A percentile compares a stretch with the other conserved stretches of the same genome.
Evolutionary conservation across 2,329 filamentous ascomycete species (phyloP).

Genomic region (Capronia americana): DNA sequence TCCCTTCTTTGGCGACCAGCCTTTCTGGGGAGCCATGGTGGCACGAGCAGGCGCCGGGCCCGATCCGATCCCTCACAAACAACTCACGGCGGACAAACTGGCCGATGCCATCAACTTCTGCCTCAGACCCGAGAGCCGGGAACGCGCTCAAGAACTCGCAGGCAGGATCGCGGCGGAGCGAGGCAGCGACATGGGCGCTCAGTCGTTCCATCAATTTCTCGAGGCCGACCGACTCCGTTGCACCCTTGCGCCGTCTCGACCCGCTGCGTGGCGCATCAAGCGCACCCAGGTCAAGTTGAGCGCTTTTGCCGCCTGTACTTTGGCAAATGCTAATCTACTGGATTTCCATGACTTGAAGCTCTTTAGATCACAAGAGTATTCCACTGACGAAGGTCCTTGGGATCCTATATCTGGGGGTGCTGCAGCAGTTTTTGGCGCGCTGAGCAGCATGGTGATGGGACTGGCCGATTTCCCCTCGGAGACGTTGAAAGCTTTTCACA

Average conservation of each 20-base stretch:
- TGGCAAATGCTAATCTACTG: slow-evolving; percentile 65
- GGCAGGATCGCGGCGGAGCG: slow-evolving; percentile 65
- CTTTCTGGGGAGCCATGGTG: slow-evolving; percentile 82
- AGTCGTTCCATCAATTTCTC: slow-evolving; percentile 73
- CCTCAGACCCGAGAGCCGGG: slow-evolving; percentile 63
- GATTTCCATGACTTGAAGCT: slow-evolving; percentile 62
- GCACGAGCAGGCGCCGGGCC: slow-evolving; percentile 74
- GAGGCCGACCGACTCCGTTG: slow-evolving; percentile 70
- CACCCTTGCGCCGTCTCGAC: slow-evolving; percentile 67
- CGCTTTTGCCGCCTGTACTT: slow-evolving; percentile 59
- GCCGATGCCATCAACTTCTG: slow-evolving; percentile 68
- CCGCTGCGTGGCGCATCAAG: slow-evolving; percentile 61
- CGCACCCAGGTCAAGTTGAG: slow-evolving; percentile 56
- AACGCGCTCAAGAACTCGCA: slow-evolving; percentile 51
- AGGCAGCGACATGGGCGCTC: slow-evolving; percentile 67
- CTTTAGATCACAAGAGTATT: slow-evolving; percentile 58
- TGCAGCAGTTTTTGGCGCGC: slow-evolving; percentile 44
- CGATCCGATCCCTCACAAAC: slow-evolving; percentile 70
- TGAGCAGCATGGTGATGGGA: slow-evolving; percentile 76
- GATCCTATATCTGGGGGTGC: slow-evolving; percentile 58
- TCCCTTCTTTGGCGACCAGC: slow-evolving; percentile 85
- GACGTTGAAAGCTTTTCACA: slow-evolving; percentile 51
- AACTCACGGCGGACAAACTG: slow-evolving; percentile 69
- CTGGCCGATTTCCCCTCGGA: slow-evolving; percentile 72
- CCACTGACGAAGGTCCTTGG: slow-evolving; percentile 61